phyloP scores from a whole-genome alignment of 148 eudicot species.

The Limonium bicolor region DNA sequence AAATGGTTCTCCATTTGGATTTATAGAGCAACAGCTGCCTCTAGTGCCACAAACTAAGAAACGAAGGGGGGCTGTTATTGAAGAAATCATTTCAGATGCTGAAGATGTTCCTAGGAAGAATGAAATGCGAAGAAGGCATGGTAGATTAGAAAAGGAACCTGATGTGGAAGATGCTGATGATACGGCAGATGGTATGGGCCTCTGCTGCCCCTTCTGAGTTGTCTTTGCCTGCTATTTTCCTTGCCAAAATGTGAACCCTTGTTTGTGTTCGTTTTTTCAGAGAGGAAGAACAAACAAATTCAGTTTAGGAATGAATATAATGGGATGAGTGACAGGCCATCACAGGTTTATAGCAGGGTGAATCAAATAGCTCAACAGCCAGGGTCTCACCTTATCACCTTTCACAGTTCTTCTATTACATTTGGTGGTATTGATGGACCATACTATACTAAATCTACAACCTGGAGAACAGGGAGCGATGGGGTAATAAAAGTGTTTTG shows the following conservation, averaged over 20 bases:
- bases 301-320: conserved; percentile 24
- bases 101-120: conserved; percentile 28
- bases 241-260: neutral
- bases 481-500: conserved; percentile 39
- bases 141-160: conserved; percentile 36
- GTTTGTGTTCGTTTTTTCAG: conserved; percentile 17
- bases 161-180: conserved; percentile 67
- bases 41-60: conserved; percentile 5
- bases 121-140: conserved; percentile 56
- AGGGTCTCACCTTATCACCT: conserved; percentile 43
- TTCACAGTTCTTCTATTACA: conserved; percentile 74
- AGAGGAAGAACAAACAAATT: conserved; percentile 29
- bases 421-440: conserved; percentile 91
- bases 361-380: too few species aligned
- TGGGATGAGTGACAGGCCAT: conserved; percentile 16
- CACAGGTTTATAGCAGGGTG: too few species aligned
- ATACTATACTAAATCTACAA: conserved; percentile 51
- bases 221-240: neutral
- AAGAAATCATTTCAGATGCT: conserved; percentile 77
- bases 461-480: conserved; percentile 68
- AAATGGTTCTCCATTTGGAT: conserved; percentile 24
- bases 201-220: neutral
- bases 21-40: conserved; percentile 27
- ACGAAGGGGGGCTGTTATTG: conserved; percentile 74
- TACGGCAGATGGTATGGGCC: conserved; percentile 36